A percentile compares a stretch with the other conserved stretches of the same genome.
phyloP scores from a whole-genome alignment of 768 basidiomycete species.

The Boletus huronensis region DNA sequence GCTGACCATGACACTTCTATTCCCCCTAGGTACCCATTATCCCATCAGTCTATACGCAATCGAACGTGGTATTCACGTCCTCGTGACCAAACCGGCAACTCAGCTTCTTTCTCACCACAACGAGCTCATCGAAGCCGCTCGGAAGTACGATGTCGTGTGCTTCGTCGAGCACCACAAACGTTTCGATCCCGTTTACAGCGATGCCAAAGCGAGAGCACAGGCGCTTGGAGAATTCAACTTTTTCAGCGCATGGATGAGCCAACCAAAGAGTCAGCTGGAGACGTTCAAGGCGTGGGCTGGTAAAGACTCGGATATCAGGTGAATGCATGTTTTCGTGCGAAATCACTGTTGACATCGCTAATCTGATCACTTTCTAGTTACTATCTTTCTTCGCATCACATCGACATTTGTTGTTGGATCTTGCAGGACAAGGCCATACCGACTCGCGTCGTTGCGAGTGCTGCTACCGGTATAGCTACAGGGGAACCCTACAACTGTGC shows the following conservation, averaged over 20 bases:
- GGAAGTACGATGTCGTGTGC: conserved; percentile 76
- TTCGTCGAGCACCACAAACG: conserved; percentile 96
- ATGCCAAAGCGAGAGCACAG: conserved; percentile 75
- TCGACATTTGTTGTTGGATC: conserved; percentile 87
- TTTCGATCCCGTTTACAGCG: conserved; percentile 90
- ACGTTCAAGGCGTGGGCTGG: conserved; percentile 96
- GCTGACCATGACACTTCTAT: neutral
- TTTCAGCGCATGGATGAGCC: conserved; percentile 97
- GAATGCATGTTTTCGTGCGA: neutral
- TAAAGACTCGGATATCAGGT: conserved; percentile 91
- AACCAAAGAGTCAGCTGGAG: conserved; percentile 91
- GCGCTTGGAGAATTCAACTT: conserved; percentile 90
- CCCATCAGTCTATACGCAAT: conserved; percentile 85
- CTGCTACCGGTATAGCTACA: conserved; percentile 88
- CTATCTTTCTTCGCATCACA: conserved; percentile 93
- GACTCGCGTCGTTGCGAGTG: conserved; percentile 86
- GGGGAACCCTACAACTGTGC: conserved; percentile 86
- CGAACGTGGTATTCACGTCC: conserved; percentile 79
- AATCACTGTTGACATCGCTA: neutral
- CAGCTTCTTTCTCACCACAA: conserved; percentile 82
- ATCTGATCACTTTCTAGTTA: conserved; percentile 47
- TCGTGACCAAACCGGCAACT: conserved; percentile 91
- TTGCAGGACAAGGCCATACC: conserved; percentile 71
- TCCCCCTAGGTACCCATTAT: conserved; percentile 69
- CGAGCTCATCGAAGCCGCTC: conserved; percentile 70